These are phyloP conservation scores for Mortierella alpina DNA, from an alignment of 192 early-diverging fungal species.

Conservation along the genomic window DNA sequence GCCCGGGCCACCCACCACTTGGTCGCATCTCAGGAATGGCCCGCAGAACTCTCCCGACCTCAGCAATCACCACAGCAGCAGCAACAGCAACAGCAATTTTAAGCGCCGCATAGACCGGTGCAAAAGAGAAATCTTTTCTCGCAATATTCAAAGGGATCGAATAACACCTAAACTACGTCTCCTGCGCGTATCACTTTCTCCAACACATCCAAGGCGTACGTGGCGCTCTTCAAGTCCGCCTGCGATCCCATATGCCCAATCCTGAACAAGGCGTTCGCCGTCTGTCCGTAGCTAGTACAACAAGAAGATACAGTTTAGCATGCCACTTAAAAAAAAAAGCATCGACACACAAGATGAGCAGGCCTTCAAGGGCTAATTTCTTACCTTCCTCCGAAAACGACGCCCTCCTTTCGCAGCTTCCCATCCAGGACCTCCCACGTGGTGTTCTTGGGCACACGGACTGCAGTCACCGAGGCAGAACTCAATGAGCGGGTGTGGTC, in stretches of 20 bases:
- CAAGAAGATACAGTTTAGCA: not conserved
- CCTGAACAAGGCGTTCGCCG: constrained; percentile 43
- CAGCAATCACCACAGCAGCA: too few relatives aligned
- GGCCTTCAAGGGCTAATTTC: not conserved
- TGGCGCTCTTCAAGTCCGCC: constrained; percentile 26
- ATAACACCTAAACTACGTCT: too few relatives aligned
- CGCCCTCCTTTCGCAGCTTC: constrained; percentile 45
- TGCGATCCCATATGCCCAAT: constrained; percentile 52
- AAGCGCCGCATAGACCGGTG: too few relatives aligned
- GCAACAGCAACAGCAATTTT: too few relatives aligned
- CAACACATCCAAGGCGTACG: constrained; percentile 31
- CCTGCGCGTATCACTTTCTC: constrained; percentile 15
- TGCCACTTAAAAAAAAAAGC: not conserved
- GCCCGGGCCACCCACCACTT: too few relatives aligned
- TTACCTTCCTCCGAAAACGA: constrained; percentile 53
- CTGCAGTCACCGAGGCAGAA: constrained; percentile 38
- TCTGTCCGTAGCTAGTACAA: constrained; percentile 45
- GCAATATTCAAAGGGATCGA: too few relatives aligned
- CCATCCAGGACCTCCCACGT: constrained; percentile 42
- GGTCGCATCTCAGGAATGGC: too few relatives aligned
- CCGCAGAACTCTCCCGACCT: too few relatives aligned
- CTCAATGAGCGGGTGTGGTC: constrained; percentile 12
- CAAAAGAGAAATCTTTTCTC: too few relatives aligned
- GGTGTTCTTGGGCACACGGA: constrained; percentile 40
- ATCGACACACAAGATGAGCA: not conserved